These are phyloP conservation scores for Pelagomonas calceolata DNA, from an alignment of 108 stramenopile species.

Conservation along the genomic window DNA sequence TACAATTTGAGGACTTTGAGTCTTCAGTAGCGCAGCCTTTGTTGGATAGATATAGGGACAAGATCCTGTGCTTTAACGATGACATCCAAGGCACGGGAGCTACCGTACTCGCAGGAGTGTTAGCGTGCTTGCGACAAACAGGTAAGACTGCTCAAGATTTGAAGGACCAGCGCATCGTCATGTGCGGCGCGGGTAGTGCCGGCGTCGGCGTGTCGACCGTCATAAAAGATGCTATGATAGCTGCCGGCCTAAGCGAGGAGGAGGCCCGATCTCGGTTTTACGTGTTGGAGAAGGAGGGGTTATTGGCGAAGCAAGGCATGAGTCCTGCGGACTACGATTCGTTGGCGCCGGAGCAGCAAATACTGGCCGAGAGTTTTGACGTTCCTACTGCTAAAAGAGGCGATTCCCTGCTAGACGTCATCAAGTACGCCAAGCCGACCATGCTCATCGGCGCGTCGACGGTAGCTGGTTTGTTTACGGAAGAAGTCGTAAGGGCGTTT, in stretches of 20 bases:
- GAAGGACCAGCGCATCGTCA: slow-evolving; percentile 71
- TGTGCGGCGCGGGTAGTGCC: slow-evolving; percentile 81
- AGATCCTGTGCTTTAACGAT: slow-evolving; percentile 91
- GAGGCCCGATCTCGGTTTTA: slow-evolving; percentile 62
- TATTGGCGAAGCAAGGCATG: slow-evolving; percentile 7
- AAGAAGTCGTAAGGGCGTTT: slow-evolving; percentile 39
- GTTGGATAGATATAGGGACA: slow-evolving; percentile 76
- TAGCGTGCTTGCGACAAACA: slow-evolving; percentile 64
- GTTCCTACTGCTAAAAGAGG: background rate
- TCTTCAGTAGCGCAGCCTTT: slow-evolving; percentile 58
- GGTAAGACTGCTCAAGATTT: slow-evolving; percentile 55
- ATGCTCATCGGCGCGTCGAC: slow-evolving; percentile 83
- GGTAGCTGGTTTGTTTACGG: slow-evolving; percentile 66
- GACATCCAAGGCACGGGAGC: slow-evolving; percentile 97
- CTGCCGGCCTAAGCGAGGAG: slow-evolving; percentile 13
- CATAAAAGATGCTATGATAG: slow-evolving; percentile 34
- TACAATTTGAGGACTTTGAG: slow-evolving; percentile 97
- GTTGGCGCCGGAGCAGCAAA: slow-evolving; percentile 27
- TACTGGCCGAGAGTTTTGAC: slow-evolving; percentile 44
- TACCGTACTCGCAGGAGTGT: slow-evolving; percentile 65
- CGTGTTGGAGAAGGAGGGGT: slow-evolving; percentile 63
- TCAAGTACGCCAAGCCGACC: slow-evolving; percentile 58
- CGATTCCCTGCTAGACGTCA: slow-evolving; percentile 16
- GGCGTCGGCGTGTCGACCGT: slow-evolving; percentile 84
- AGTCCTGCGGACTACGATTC: background rate